Base-by-base conservation (phyloP, 2,329 filamentous ascomycete species). In the Sporothrix protearum region DNA sequence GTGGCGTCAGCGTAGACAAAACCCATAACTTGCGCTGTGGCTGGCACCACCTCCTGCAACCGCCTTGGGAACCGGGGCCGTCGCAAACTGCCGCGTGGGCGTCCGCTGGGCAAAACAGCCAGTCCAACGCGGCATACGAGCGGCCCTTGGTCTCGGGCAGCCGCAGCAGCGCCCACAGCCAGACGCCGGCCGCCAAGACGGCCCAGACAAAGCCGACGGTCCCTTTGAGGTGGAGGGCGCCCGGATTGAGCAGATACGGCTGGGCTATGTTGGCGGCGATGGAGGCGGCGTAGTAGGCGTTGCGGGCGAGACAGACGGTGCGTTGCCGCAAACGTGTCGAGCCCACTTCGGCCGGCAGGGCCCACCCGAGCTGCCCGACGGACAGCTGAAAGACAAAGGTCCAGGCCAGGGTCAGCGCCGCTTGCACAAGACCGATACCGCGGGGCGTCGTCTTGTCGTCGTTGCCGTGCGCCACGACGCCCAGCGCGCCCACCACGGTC, bases 101-200 rank as follows among this genome's bases (percentile, higher is more conserved):
- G 83, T 77, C 10, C 77, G 75, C 30, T 80, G 77, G 74, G 86
- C 83, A 75, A 75, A 89, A 89, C 72, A 89, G 77, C 12, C 84
- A 78, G 68, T 88, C 86, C 1, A 89, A 80, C 78, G 89, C 87
- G 49, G 83, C 85, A 68, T 85, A 84, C 0, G 85, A 86, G 49
- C 85, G 81, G 7, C 82, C 85, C 16, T 66, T 64, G 0, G 72
- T 74, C 79, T 89, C 87, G 3, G 85, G 85, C 5, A 87, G 79
- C 22, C 83, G 84, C 75, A 85, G 85, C 72, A 80, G 85, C 0
- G 85, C 83, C 82, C 87, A 89, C 0, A 81, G 67, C 2, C 83
- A 78, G 45, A 83, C 84, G 3, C 82, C 16, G 3, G 84, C 73
- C 74, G 85, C 84, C 12, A 84, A 80, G 47, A 76, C 80, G 9